Evolutionary conservation across 164 flowering plant species (phyloP).

Genomic region (Chimonanthus praecox): DNA sequence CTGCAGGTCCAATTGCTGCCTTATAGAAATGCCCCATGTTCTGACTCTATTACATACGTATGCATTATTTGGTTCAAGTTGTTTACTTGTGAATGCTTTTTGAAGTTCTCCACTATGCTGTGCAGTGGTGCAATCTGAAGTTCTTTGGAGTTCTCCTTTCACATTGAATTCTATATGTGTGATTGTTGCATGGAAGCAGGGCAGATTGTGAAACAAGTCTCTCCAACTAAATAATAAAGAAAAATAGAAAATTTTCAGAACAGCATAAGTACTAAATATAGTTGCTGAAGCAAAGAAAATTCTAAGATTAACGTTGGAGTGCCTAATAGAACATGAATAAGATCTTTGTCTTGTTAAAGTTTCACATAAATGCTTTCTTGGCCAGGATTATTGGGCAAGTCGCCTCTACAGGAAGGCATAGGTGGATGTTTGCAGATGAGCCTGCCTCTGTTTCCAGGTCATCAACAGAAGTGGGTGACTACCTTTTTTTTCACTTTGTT

Average conservation of each 20-base stretch:
- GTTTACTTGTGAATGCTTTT: too few relatives aligned
- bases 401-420: conserved; percentile 43
- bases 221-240: too few relatives aligned
- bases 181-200: not conserved
- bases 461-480: conserved; percentile 38
- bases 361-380: conserved; percentile 1
- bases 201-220: too few relatives aligned
- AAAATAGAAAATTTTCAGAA: not conserved
- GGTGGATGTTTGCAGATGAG: conserved; percentile 42
- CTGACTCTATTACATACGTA: too few relatives aligned
- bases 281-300: not conserved
- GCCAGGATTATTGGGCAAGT: conserved; percentile 66
- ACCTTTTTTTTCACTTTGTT: not conserved
- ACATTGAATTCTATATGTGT: not conserved
- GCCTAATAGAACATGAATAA: not conserved
- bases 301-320: not conserved
- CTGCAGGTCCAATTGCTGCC: too few relatives aligned
- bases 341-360: not conserved
- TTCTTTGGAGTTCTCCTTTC: too few relatives aligned
- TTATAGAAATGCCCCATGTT: too few relatives aligned
- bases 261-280: too few relatives aligned
- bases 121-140: too few relatives aligned
- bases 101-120: too few relatives aligned
- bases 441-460: conserved; percentile 9
- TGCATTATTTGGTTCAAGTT: too few relatives aligned